These are phyloP conservation scores for Theileria parva DNA, from an alignment of 169 alveolate genomes.

Conservation along the genomic window DNA sequence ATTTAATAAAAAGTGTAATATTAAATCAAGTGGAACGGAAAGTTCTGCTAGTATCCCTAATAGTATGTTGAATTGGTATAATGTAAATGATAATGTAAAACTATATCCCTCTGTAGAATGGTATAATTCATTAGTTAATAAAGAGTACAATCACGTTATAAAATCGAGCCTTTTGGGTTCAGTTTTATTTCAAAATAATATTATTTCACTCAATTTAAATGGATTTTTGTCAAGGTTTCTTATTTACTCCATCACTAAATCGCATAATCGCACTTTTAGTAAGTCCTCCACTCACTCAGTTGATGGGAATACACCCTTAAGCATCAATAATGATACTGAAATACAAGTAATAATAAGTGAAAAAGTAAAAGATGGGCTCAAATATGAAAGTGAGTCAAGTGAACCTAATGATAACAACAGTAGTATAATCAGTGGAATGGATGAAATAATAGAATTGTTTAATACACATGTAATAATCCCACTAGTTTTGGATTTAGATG, in stretches of 20 bases:
- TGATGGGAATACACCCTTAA: not conserved
- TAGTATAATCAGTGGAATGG: slow-evolving; percentile 23
- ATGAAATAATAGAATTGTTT: slow-evolving; percentile 20
- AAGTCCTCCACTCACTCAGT: not conserved
- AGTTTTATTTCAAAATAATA: slow-evolving; percentile 21
- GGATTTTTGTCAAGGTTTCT: slow-evolving; percentile 36
- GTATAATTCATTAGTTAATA: slow-evolving; percentile 49
- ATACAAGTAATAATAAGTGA: not conserved
- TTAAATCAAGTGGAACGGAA: not conserved
- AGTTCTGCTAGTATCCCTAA: not conserved
- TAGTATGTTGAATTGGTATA: not conserved
- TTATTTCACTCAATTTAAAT: slow-evolving; percentile 26
- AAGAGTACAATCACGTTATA: slow-evolving; percentile 30
- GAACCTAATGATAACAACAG: not conserved
- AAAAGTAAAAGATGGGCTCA: not conserved
- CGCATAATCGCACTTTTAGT: not conserved
- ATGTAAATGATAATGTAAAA: not conserved
- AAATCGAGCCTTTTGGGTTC: slow-evolving; percentile 5
- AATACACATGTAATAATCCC: slow-evolving; percentile 50
- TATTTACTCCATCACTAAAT: not conserved
- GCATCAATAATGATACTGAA: not conserved
- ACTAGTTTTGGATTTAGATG: slow-evolving; percentile 70
- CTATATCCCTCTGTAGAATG: slow-evolving; percentile 48
- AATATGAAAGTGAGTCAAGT: slow-evolving; percentile 7
- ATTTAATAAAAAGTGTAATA: not conserved